These are phyloP conservation scores for Hortaea werneckii DNA, from an alignment of 2,329 filamentous ascomycete genomes.

Conservation along the genomic window DNA sequence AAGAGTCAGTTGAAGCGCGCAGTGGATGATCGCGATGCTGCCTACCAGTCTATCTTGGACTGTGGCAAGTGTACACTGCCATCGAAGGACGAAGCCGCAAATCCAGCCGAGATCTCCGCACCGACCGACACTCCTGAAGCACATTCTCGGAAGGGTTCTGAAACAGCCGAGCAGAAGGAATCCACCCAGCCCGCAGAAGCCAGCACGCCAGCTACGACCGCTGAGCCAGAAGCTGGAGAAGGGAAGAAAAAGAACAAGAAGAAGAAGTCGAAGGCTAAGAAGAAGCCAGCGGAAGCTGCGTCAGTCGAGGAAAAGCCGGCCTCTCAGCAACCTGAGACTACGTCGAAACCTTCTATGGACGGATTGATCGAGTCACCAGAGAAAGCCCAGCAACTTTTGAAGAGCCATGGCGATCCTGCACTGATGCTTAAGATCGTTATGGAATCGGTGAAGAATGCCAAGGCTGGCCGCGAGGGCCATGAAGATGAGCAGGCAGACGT, in stretches of 20 bases:
- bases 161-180: conserved; percentile 15
- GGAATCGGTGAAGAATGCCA: conserved; percentile 2
- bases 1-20: conserved; percentile 21
- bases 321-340: conserved; percentile 4
- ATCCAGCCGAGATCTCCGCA: conserved; percentile 25
- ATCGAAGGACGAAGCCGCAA: conserved; percentile 5
- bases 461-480: conserved; percentile 6
- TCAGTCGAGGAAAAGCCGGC: conserved; percentile 4
- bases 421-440: conserved; percentile 1
- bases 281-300: conserved; percentile 48
- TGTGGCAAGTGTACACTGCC: conserved; percentile 22
- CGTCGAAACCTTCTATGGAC: conserved; percentile 5
- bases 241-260: conserved; percentile 64
- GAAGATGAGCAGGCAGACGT: conserved; percentile 12
- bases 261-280: conserved; percentile 74
- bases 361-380: conserved; percentile 10
- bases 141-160: conserved; percentile 14
- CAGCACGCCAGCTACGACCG: conserved; percentile 14
- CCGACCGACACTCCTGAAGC: conserved; percentile 9
- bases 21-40: conserved; percentile 22
- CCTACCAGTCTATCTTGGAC: conserved; percentile 26
- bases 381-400: conserved; percentile 11
- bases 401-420: conserved; percentile 27
- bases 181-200: conserved; percentile 16
- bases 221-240: conserved; percentile 23